phyloP scores from a whole-genome alignment of 2,329 filamentous ascomycete genomes.

The Beauveria asiatica region DNA sequence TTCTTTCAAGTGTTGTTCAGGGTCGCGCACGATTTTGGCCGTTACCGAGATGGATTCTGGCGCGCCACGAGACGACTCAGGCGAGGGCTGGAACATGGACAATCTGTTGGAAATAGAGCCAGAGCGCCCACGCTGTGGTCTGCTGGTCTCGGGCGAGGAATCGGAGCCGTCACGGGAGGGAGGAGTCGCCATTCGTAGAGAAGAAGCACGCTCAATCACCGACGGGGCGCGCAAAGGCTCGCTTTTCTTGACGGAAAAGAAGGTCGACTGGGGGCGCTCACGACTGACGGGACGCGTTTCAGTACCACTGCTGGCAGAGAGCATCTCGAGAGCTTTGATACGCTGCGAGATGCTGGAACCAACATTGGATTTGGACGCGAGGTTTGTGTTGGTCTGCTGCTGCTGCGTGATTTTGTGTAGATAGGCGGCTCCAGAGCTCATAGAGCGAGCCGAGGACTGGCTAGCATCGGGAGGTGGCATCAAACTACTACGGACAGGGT shows the following conservation, averaged over 20 bases:
- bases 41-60: slow-evolving; percentile 83
- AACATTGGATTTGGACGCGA: slow-evolving; percentile 63
- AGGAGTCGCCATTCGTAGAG: slow-evolving; percentile 20
- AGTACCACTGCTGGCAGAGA: slow-evolving; percentile 37
- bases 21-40: slow-evolving; percentile 69
- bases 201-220: slow-evolving; percentile 34
- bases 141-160: slow-evolving; percentile 35
- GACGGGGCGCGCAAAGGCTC: slow-evolving; percentile 38
- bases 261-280: slow-evolving; percentile 42
- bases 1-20: slow-evolving; percentile 30
- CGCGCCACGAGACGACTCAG: slow-evolving; percentile 32
- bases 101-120: slow-evolving; percentile 47
- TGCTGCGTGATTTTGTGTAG: slow-evolving; percentile 47
- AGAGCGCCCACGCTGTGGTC: slow-evolving; percentile 36
- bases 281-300: slow-evolving; percentile 20
- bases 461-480: slow-evolving; percentile 37
- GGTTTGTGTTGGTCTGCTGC: slow-evolving; percentile 33
- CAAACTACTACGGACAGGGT: slow-evolving; percentile 35
- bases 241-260: slow-evolving; percentile 50
- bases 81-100: slow-evolving; percentile 42
- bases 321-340: slow-evolving; percentile 85
- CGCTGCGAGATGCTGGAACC: slow-evolving; percentile 88
- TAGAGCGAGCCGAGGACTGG: slow-evolving; percentile 40
- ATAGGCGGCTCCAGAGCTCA: slow-evolving; percentile 49
- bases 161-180: slow-evolving; percentile 36